Evolutionary conservation across 2,329 filamentous ascomycete species (phyloP), one percentile per base, ranked within the genome.

Genomic region (Didymella arachidicola): DNA sequence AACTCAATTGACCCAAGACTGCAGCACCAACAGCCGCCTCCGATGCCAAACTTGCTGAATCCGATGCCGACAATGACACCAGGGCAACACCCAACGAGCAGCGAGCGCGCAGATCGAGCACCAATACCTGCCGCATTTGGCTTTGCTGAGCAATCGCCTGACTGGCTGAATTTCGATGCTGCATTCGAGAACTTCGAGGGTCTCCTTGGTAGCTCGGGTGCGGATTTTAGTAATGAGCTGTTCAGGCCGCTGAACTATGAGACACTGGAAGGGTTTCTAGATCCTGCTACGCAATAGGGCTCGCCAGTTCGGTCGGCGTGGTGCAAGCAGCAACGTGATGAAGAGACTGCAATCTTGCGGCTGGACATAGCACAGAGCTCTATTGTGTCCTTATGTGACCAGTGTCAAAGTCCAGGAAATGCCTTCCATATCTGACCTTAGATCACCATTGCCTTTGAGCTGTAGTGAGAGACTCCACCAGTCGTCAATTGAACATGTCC

Each of bases 181-280:
- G 76, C 76, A 7, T 78, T 78, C 62, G 75, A 78, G 64, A 77
- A 78, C 34, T 77, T 78, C 48, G 75, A 78, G 53, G 71, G 73
- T 4, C 61, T 78, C 27, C 36, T 78, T 11, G 75, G 76, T 22
- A 77, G 76, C 56, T 71, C 68, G 0, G 75, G 75, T 5, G 75
- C 76, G 10, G 76, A 78, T 62, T 16, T 77, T 60, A 76, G 73
- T 48, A 77, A 75, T 50, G 75, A 78, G 65, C 49, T 78, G 29
- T 76, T 77, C 45, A 69, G 63, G 52, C 73, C 75, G 12, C 61
- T 78, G 53, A 76, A 72, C 25, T 77, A 77, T 52, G 75, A 77
- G 49, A 66, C 61, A 1, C 42, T 74, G 27, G 73, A 76, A 41
- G 72, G 73, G 6, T 74, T 73, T 22, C 45, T 75, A 30, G 72